Evolutionary conservation across 257 asterid genomes (phyloP).

Genomic region (Linderniella brevidens): DNA sequence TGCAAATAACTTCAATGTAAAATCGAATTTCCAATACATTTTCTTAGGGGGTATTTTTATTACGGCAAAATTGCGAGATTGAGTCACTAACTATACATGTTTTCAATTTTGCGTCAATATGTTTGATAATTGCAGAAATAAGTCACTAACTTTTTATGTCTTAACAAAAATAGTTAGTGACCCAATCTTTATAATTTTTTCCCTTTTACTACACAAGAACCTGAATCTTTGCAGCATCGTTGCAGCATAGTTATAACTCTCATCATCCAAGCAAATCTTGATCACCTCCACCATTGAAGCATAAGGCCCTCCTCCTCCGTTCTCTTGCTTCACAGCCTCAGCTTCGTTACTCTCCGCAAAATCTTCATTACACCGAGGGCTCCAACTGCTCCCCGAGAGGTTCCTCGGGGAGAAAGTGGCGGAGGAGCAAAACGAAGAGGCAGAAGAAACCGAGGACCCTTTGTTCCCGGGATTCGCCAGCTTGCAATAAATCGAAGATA

Average conservation of each 20-base stretch:
- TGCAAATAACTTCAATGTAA: conserved; percentile 13
- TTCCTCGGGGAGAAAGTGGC: conserved; percentile 71
- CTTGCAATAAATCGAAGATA: conserved; percentile 73
- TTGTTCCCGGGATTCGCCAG: conserved; percentile 25
- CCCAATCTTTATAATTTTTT: too few species aligned
- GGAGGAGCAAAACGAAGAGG: conserved; percentile 63
- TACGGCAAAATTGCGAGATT: too few species aligned
- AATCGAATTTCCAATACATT: not conserved
- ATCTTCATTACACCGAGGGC: conserved; percentile 32
- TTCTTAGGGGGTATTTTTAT: too few species aligned
- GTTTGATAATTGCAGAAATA: too few species aligned
- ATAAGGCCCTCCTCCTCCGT: conserved; percentile 18
- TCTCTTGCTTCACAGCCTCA: conserved; percentile 16
- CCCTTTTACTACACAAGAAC: too few species aligned
- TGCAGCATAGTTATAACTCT: conserved; percentile 34
- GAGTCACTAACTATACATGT: too few species aligned
- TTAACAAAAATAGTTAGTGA: too few species aligned
- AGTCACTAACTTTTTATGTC: too few species aligned
- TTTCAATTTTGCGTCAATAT: too few species aligned
- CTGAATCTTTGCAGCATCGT: conserved; percentile 45
- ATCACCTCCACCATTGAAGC: conserved; percentile 22
- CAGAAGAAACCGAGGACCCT: conserved; percentile 48
- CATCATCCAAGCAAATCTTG: conserved; percentile 33
- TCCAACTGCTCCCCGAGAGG: conserved; percentile 50
- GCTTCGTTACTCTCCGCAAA: conserved; percentile 11